These are phyloP conservation scores for Neofusicoccum umdonicola DNA, from an alignment of 2,329 filamentous ascomycete genomes.

Conservation along the genomic window DNA sequence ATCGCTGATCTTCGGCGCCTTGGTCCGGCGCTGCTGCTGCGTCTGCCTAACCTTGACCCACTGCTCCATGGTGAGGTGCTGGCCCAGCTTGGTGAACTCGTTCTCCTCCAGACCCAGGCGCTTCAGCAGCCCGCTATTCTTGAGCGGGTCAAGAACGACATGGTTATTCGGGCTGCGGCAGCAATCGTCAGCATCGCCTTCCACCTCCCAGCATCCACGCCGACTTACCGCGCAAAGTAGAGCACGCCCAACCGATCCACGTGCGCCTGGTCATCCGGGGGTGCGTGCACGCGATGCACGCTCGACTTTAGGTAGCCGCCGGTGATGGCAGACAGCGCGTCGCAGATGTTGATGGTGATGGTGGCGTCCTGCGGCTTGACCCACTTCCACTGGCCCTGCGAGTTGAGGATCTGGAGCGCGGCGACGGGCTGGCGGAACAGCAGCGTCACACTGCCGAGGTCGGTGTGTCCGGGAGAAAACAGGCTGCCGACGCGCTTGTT, in stretches of 20 bases:
- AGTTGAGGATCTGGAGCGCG: constrained; percentile 52
- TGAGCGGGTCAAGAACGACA: constrained; percentile 38
- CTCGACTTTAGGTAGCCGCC: constrained; percentile 48
- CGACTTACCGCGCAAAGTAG: constrained; percentile 50
- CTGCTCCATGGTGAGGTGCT: constrained; percentile 46
- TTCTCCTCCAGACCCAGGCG: constrained; percentile 31
- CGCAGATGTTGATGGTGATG: constrained; percentile 43
- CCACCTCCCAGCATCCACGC: not conserved
- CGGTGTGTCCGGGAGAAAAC: constrained; percentile 54
- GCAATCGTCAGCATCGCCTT: not conserved
- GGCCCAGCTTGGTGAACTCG: constrained; percentile 27
- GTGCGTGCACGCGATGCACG: constrained; percentile 51
- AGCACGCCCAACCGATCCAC: constrained; percentile 51
- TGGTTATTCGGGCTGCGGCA: constrained; percentile 36
- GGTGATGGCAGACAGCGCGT: constrained; percentile 40
- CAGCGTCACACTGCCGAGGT: constrained; percentile 56
- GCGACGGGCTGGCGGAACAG: constrained; percentile 60
- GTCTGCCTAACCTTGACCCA: constrained; percentile 44
- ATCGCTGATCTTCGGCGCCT: constrained; percentile 36
- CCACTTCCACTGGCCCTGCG: constrained; percentile 41
- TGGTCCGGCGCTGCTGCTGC: constrained; percentile 38
- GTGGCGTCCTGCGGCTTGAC: constrained; percentile 40
- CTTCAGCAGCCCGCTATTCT: constrained; percentile 36
- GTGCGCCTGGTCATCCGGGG: constrained; percentile 49
- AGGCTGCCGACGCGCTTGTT: constrained; percentile 46